Evolutionary conservation across 768 basidiomycete genomes (phyloP), one percentile per base, ranked within the genome.

Genomic region (Termitomyces sp.): DNA sequence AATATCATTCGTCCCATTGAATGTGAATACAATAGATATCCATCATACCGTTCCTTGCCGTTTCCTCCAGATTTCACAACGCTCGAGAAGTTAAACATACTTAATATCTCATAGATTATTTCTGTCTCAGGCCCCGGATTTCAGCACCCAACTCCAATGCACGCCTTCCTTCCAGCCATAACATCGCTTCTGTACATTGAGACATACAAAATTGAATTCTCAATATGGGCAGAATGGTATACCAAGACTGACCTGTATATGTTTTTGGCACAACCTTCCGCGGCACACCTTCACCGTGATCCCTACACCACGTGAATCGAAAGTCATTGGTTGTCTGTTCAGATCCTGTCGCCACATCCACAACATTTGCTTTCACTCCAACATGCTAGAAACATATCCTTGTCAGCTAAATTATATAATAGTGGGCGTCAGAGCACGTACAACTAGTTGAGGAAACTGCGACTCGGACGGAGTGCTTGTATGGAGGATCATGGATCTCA

Each of bases 151-250:
- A 71, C 66, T 87, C 85, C 7, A 92, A 74, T 2, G 89, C 85
- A 5, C 91, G 77, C 58, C 81, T 83, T 0, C 87, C 91, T 69
- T 93, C 91, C 24, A 94, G 72, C 86, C 90, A 94, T 26, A 85
- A 71, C 91, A 95, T 94, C 6, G 89, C 86, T 68, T 93, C 93
- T 86, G 71, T 36, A 57, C 60, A 67, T 55, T 57, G 64, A n/a
- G n/a, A n/a, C 56, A 9, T 59, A 59, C 33, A 61, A 62, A 62
- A 34, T 22, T 32, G 14, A 32, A 39, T 7, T 42, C 49, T 34
- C 45, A 16, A 18, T n/a, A 20, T 26, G 64, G 32, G 27, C 46
- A 52, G 14, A 10, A 10, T 0, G 1, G n/a, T 3, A 9, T 34
- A 7, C 53, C 40, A 47, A 48, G n/a, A 50, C 80, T 12, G 59